These are phyloP conservation scores for Suillus placidus DNA, from an alignment of 768 basidiomycete genomes.

Conservation along the genomic window DNA sequence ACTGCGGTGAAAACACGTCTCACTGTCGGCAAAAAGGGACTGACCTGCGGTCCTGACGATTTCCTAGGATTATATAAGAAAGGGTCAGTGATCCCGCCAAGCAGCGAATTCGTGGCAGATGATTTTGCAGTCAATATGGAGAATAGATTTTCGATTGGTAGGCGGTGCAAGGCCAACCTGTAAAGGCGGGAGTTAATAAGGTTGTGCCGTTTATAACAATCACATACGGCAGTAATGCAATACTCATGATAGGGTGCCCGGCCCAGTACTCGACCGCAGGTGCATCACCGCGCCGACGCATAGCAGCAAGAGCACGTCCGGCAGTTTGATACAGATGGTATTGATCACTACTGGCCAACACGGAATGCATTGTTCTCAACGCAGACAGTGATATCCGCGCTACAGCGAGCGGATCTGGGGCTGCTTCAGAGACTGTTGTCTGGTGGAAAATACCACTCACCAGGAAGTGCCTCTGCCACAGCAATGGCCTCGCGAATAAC, in stretches of 20 bases:
- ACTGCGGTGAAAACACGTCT: constrained; percentile 2
- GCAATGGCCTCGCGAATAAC: constrained; percentile 92
- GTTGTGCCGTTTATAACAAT: constrained; percentile 9
- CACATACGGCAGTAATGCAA: constrained; percentile 76
- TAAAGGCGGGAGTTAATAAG: not conserved
- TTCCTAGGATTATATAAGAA: constrained; percentile 93
- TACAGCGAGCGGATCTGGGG: constrained; percentile 77
- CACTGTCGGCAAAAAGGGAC: constrained; percentile 17
- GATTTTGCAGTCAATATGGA: constrained; percentile 50
- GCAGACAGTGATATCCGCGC: constrained; percentile 91
- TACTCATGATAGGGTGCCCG: constrained; percentile 73
- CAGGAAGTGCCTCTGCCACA: constrained; percentile 89
- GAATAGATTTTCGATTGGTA: constrained; percentile 73
- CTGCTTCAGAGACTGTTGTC: constrained; percentile 7
- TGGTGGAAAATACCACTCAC: constrained; percentile 43
- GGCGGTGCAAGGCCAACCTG: constrained; percentile 71
- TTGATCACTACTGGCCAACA: constrained; percentile 79
- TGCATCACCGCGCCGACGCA: constrained; percentile 75
- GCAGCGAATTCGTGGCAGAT: constrained; percentile 48
- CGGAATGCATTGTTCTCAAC: constrained; percentile 68
- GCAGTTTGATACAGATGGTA: constrained; percentile 75
- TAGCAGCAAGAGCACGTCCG: constrained; percentile 69
- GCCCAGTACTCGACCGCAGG: constrained; percentile 86
- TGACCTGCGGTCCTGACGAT: constrained; percentile 58
- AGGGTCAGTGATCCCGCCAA: constrained; percentile 67